Evolutionary conservation across 2,329 filamentous ascomycete genomes (phyloP), one percentile per base, ranked within the genome.

Genomic region (Aspergillus pseudoterreus): DNA sequence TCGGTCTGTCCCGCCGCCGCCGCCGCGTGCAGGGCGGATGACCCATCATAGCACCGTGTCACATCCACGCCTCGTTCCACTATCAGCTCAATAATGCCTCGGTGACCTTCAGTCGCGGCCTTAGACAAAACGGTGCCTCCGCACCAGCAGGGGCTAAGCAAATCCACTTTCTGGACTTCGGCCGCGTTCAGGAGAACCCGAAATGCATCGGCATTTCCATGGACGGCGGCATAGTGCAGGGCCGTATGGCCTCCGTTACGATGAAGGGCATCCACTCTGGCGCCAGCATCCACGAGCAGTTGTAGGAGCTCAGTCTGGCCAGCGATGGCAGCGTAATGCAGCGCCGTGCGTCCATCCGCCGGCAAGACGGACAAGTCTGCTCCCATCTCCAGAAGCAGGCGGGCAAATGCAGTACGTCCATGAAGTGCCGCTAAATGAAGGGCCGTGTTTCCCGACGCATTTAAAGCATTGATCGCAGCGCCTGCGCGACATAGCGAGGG

Each of bases 1-100:
- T 45, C 30, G 32, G 43, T 33, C 43, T 45, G n/a, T 35, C 43
- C 43, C 17, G 43, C 43, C 24, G 43, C 43, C n/a, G 43, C 43
- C 4, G 43, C 43, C 15, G 43, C 43, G 24, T 45, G 43, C 27
- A 45, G 24, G 6, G 43, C 24, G 12, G 43, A 45, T 2, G 43
- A 45, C 9, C 43, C 43, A 19, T 35, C 24, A 33, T 45, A 14
- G n/a, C 24, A 19, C 9, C 9, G 14, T 9, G 43, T 33, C 6
- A 45, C 43, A 45, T 45, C 43, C 43, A 45, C 43, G 12, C 43
- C 43, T 2, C 9, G 10, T 21, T 45, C 43, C 22, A 45, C 24
- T 9, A 45, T 32, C 43, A 19, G 32, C 24, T 32, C 24, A 12
- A 45, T 33, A 12, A 45, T 45, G n/a, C 9, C 43, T 45, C 14